These are phyloP conservation scores for Teunomyces aglyptinius DNA, from an alignment of 805 yeast species.

Conservation along the genomic window DNA sequence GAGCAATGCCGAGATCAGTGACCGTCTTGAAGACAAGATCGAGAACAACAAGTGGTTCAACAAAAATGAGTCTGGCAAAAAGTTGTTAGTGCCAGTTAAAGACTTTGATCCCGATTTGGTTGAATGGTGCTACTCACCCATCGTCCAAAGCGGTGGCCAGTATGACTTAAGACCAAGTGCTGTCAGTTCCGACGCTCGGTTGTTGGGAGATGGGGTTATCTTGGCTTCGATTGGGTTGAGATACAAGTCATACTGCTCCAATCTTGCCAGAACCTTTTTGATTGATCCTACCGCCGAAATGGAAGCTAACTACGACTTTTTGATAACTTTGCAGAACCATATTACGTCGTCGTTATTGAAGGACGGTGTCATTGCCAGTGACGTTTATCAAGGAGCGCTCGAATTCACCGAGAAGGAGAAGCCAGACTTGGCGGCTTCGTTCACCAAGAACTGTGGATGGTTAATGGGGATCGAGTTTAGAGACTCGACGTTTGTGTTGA, in stretches of 20 bases:
- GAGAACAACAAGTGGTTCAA: constrained; percentile 70
- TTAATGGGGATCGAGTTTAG: constrained; percentile 86
- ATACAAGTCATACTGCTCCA: constrained; percentile 86
- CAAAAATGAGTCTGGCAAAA: constrained; percentile 49
- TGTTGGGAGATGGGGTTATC: constrained; percentile 72
- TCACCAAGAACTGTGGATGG: constrained; percentile 83
- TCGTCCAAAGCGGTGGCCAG: constrained; percentile 82
- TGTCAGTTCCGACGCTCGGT: constrained; percentile 60
- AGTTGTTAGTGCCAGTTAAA: constrained; percentile 48
- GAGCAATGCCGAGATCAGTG: constrained; percentile 69
- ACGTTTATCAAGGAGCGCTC: constrained; percentile 63
- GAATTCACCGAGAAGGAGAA: constrained; percentile 53
- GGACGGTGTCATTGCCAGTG: constrained; percentile 66
- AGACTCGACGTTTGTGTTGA: constrained; percentile 72
- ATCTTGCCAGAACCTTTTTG: constrained; percentile 81
- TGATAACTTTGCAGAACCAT: constrained; percentile 66
- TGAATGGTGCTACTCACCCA: constrained; percentile 94
- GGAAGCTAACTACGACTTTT: constrained; percentile 75
- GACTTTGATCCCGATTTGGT: constrained; percentile 74
- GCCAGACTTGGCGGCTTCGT: constrained; percentile 62
- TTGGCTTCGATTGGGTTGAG: constrained; percentile 81
- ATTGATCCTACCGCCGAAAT: constrained; percentile 83
- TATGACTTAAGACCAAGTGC: constrained; percentile 86
- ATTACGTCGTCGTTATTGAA: constrained; percentile 54
- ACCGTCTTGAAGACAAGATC: constrained; percentile 74